Evolutionary conservation across 305 asterid genomes (phyloP).

Genomic region (Solanum chacoense): DNA sequence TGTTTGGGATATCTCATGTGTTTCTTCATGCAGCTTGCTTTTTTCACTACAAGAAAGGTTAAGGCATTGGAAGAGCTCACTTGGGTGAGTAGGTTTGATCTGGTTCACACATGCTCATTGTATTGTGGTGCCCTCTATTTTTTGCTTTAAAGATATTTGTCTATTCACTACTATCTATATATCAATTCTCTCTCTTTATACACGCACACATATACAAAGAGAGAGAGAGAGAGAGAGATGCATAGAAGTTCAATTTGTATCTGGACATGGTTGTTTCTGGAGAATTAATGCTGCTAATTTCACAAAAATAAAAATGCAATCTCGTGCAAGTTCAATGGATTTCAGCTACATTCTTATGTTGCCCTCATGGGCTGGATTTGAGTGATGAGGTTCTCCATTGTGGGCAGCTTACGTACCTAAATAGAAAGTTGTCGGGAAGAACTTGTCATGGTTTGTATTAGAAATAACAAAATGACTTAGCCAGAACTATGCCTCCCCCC

Average conservation of each 20-base stretch:
- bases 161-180: not conserved
- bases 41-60: conserved; percentile 68
- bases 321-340: not conserved
- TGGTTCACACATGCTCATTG: conserved; percentile 7
- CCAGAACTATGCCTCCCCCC: not conserved
- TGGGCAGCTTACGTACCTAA: not conserved
- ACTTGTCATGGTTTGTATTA: not conserved
- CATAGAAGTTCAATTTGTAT: not conserved
- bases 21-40: conserved; percentile 52
- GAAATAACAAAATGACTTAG: not conserved
- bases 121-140: not conserved
- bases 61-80: conserved; percentile 81
- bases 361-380: not conserved
- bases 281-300: not conserved
- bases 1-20: not conserved
- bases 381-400: not conserved
- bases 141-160: not conserved
- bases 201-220: not conserved
- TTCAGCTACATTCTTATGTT: not conserved
- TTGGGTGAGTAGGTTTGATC: conserved; percentile 53
- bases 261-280: not conserved
- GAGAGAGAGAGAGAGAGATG: not conserved
- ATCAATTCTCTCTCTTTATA: not conserved
- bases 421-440: not conserved
- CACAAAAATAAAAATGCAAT: not conserved